These are phyloP conservation scores for Chalciporus sphaerocephalus DNA, from an alignment of 768 basidiomycete species.

Conservation along the genomic window DNA sequence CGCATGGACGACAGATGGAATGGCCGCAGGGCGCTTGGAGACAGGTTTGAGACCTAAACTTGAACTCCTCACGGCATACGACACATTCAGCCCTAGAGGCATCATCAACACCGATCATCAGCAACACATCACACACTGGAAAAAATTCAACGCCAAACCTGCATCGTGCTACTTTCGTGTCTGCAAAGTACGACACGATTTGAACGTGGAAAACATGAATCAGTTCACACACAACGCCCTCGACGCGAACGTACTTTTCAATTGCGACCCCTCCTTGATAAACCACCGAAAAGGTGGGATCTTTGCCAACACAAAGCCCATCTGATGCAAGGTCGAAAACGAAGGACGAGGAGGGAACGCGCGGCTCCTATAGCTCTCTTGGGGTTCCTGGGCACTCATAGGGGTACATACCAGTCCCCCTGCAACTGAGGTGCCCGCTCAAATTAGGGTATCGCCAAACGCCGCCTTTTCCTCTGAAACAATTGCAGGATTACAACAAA, in stretches of 20 bases:
- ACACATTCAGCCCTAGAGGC: too few relatives aligned
- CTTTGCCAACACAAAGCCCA: background rate
- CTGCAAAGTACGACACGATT: too few relatives aligned
- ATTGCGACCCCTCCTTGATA: background rate
- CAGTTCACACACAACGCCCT: too few relatives aligned
- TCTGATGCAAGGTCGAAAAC: background rate
- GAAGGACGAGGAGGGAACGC: too few relatives aligned
- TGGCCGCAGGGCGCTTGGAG: background rate
- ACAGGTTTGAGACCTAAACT: background rate
- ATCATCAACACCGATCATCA: too few relatives aligned
- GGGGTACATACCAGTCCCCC: too few relatives aligned
- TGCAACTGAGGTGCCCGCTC: too few relatives aligned
- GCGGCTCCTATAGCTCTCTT: background rate
- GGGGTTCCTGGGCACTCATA: too few relatives aligned
- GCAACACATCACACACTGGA: too few relatives aligned
- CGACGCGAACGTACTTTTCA: background rate
- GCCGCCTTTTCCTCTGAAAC: background rate
- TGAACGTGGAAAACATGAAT: background rate
- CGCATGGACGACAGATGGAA: background rate
- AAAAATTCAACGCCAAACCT: too few relatives aligned
- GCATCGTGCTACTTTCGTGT: too few relatives aligned
- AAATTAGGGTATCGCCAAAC: background rate
- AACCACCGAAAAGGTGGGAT: background rate
- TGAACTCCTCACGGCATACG: background rate
- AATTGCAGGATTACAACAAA: constrained; percentile 22